Conservation (phyloP, 345 rosid genomes). For the Kandelia obovata region DNA sequence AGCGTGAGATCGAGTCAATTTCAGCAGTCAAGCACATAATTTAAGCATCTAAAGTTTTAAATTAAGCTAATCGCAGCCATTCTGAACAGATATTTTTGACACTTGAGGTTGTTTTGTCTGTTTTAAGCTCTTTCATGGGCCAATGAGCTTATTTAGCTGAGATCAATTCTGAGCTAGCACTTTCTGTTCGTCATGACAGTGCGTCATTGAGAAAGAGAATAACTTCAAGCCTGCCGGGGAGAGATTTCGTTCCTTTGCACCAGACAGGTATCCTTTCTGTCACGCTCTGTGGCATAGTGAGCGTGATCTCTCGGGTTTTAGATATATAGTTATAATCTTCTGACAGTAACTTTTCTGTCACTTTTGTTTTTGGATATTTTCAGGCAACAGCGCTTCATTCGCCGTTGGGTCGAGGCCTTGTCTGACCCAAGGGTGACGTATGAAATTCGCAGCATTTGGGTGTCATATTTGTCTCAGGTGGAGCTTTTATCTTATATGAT, state of each 20-base stretch:
- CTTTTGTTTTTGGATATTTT: not conserved
- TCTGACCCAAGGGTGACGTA: conserved; percentile 26
- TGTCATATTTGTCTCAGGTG: conserved; percentile 32
- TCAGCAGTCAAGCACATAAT: not conserved
- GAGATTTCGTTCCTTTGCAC: conserved; percentile 26
- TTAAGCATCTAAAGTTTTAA: too few species aligned
- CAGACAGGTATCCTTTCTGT: conserved; percentile 24
- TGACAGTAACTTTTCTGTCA: not conserved
- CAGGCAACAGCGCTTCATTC: conserved; percentile 29
- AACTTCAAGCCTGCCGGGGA: conserved; percentile 35
- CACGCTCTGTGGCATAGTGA: not conserved
- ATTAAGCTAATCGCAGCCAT: too few species aligned
- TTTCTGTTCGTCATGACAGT: not conserved
- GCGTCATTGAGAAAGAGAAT: conserved; percentile 26
- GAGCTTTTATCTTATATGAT: not conserved
- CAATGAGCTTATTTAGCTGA: not conserved
- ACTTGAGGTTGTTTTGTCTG: not conserved
- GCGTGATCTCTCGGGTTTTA: not conserved
- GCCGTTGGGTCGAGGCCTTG: conserved; percentile 20
- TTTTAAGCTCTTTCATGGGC: not conserved
- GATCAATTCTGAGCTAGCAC: not conserved
- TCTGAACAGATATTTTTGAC: too few species aligned
- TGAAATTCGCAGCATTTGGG: conserved; percentile 30
- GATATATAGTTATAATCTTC: not conserved
- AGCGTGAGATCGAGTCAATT: not conserved